phyloP scores from a whole-genome alignment of 75 land plant genomes.

The Isoetes taiwanensis region DNA sequence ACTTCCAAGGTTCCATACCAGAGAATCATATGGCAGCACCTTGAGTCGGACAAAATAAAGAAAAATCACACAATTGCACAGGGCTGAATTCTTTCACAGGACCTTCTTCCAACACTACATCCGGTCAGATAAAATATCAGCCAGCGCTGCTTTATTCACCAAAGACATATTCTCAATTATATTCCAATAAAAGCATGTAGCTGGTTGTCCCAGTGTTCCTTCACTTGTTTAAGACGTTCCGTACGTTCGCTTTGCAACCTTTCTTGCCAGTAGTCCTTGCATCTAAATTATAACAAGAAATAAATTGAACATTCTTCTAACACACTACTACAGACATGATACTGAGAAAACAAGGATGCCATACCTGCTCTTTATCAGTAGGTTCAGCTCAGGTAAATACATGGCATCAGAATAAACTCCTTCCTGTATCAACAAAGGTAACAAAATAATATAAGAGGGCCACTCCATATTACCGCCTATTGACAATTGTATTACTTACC shows the following conservation, averaged over 20 bases:
- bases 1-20: too few relatives aligned
- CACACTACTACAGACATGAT: not conserved
- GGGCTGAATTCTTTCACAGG: too few relatives aligned
- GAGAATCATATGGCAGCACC: too few relatives aligned
- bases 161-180: too few relatives aligned
- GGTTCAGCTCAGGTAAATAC: not conserved
- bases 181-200: not conserved
- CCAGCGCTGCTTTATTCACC: too few relatives aligned
- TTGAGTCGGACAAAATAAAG: too few relatives aligned
- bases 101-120: too few relatives aligned
- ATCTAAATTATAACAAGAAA: not conserved
- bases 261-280: constrained; percentile 2
- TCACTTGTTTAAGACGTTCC: not conserved
- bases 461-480: not conserved
- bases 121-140: too few relatives aligned
- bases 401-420: not conserved
- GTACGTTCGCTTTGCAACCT: not conserved
- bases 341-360: not conserved
- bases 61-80: too few relatives aligned
- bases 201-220: constrained; percentile 8
- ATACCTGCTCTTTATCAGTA: not conserved
- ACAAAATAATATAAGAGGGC: not conserved
- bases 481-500: not conserved
- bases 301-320: too few relatives aligned
- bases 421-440: not conserved